Evolutionary conservation across 257 asterid genomes (phyloP).

Genomic region (Solanum corneliomulleri): DNA sequence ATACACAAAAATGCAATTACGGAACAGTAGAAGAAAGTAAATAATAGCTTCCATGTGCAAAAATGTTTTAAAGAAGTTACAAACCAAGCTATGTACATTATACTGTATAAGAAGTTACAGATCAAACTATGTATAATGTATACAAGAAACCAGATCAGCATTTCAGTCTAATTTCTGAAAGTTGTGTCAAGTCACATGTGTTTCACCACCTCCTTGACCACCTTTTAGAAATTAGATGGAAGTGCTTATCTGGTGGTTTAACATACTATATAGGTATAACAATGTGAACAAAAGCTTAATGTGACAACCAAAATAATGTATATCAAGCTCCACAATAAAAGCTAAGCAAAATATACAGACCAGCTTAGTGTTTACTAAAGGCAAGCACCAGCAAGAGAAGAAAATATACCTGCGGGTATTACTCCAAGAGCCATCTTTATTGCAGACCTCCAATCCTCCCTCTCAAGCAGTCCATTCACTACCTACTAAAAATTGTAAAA

Average conservation of each 20-base stretch:
- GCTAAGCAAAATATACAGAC: not conserved
- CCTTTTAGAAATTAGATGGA: not conserved
- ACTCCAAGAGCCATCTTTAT: slow-evolving; percentile 75
- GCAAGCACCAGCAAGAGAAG: not conserved
- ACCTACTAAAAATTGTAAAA: slow-evolving; percentile 56
- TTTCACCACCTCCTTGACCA: not conserved
- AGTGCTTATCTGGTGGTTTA: not conserved
- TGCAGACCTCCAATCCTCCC: slow-evolving; percentile 84
- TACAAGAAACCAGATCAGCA: not conserved
- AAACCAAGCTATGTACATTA: not conserved
- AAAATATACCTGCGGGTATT: slow-evolving; percentile 78
- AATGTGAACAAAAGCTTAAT: not conserved
- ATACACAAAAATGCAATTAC: not conserved
- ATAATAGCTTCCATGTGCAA: not conserved
- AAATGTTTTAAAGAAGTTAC: not conserved
- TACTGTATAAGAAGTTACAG: not conserved
- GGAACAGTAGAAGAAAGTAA: not conserved
- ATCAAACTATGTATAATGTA: not conserved
- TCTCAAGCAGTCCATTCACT: slow-evolving; percentile 77
- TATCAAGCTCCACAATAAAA: not conserved
- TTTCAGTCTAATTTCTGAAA: not conserved
- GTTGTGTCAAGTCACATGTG: not conserved
- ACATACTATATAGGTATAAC: not conserved
- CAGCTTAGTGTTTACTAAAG: not conserved
- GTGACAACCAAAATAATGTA: not conserved